Conservation (phyloP, 768 basidiomycete species). For the Guyanaporus albipodus region DNA sequence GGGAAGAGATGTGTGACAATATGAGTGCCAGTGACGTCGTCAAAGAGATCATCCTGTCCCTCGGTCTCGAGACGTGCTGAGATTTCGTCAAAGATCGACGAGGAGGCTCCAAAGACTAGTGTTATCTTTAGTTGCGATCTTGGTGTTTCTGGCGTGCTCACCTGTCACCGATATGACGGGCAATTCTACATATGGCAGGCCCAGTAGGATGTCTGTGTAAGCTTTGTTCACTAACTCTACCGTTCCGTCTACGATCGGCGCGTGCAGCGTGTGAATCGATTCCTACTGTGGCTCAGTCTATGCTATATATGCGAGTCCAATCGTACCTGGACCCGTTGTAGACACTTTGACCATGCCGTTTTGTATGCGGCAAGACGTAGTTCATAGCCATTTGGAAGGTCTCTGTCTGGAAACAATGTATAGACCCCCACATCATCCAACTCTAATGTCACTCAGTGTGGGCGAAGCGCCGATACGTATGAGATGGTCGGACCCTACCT, state of each 20-base stretch:
- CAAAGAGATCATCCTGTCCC: constrained; percentile 23
- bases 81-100: constrained; percentile 46
- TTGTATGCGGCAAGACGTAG: constrained; percentile 52
- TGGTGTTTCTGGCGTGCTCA: constrained; percentile 24
- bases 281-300: constrained; percentile 29
- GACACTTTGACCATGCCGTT: constrained; percentile 55
- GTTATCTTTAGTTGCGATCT: constrained; percentile 1
- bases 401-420: constrained; percentile 29
- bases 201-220: constrained; percentile 45
- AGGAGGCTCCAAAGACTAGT: constrained; percentile 44
- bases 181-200: constrained; percentile 57
- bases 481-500: constrained; percentile 15
- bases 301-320: not conserved
- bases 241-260: constrained; percentile 44
- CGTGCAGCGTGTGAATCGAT: constrained; percentile 46
- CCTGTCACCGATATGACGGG: constrained; percentile 57
- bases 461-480: not conserved
- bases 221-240: constrained; percentile 41
- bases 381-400: constrained; percentile 30
- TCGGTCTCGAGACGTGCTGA: constrained; percentile 33
- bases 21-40: constrained; percentile 15
- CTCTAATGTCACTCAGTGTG: constrained; percentile 12
- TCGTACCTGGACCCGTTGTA: constrained; percentile 52
- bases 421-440: constrained; percentile 17
- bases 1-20: constrained; percentile 52